These are phyloP conservation scores for Fusarium chlamydosporum DNA, from an alignment of 2,329 filamentous ascomycete genomes.

Conservation along the genomic window DNA sequence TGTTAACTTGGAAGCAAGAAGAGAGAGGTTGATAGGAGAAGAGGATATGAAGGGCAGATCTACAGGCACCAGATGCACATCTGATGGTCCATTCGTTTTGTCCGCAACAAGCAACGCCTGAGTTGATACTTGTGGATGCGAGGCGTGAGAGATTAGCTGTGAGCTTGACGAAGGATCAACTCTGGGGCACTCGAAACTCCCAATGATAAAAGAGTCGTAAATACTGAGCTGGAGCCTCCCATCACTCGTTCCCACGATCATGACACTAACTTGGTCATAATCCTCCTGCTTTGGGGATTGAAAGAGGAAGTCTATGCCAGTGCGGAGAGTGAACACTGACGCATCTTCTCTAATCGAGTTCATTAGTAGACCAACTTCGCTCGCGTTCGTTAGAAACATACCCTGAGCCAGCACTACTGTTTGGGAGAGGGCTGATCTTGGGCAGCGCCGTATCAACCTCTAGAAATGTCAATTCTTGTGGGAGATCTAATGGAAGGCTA, in stretches of 20 bases:
- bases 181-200: constrained; percentile 69
- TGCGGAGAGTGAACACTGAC: constrained; percentile 76
- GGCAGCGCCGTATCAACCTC: constrained; percentile 83
- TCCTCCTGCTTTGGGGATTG: constrained; percentile 73
- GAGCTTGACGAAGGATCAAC: constrained; percentile 48
- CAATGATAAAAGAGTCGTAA: constrained; percentile 87
- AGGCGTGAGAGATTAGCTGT: constrained; percentile 72
- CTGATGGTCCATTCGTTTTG: constrained; percentile 52
- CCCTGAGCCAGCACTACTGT: constrained; percentile 72
- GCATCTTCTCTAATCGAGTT: constrained; percentile 62
- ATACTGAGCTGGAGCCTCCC: constrained; percentile 83
- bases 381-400: constrained; percentile 52
- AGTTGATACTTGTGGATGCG: constrained; percentile 80
- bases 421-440: constrained; percentile 79
- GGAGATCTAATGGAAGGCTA: constrained; percentile 67
- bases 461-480: constrained; percentile 78
- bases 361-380: constrained; percentile 21
- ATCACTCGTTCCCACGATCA: constrained; percentile 79
- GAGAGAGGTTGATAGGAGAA: constrained; percentile 82
- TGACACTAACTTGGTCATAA: constrained; percentile 82
- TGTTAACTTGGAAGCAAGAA: constrained; percentile 88
- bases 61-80: constrained; percentile 75
- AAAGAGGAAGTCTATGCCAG: constrained; percentile 79
- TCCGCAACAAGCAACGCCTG: constrained; percentile 76
- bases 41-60: constrained; percentile 87